Evolutionary conservation across 1,284 basidiomycete genomes (phyloP).

Genomic region (Takashimella tepidaria): DNA sequence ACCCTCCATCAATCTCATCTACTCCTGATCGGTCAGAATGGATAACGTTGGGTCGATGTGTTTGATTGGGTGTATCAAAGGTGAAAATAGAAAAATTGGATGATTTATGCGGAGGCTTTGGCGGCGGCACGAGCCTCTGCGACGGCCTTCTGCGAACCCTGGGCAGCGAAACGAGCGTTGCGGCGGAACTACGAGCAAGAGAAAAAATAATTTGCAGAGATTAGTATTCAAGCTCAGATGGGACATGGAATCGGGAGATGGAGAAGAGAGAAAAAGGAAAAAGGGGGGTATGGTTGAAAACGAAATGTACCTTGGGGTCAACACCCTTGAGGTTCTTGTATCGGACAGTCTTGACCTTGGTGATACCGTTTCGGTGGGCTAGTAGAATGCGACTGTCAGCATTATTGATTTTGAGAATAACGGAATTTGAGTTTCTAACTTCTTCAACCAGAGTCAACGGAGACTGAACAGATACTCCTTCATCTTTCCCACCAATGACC

Average conservation of each 20-base stretch:
- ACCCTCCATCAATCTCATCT: too few relatives aligned
- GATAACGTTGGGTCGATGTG: too few relatives aligned
- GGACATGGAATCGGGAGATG: not conserved
- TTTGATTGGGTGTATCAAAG: too few relatives aligned
- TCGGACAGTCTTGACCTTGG: slow-evolving; percentile 67
- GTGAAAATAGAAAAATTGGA: too few relatives aligned
- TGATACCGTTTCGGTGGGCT: slow-evolving; percentile 97
- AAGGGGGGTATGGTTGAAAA: not conserved
- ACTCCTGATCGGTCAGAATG: too few relatives aligned
- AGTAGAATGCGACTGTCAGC: slow-evolving; percentile 31
- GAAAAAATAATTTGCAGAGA: not conserved
- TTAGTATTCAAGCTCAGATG: not conserved
- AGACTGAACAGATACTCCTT: too few relatives aligned
- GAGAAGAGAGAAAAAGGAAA: not conserved
- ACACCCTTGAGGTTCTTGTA: slow-evolving; percentile 86
- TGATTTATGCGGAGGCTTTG: slow-evolving; percentile 30
- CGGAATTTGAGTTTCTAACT: not conserved
- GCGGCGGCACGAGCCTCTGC: slow-evolving; percentile 24
- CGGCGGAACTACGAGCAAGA: slow-evolving; percentile 45
- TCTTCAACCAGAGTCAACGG: not conserved
- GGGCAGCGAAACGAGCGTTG: slow-evolving; percentile 49
- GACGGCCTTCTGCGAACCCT: slow-evolving; percentile 48
- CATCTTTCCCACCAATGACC: too few relatives aligned
- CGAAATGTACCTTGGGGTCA: slow-evolving; percentile 48
- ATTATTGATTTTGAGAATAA: slow-evolving; percentile 8